phyloP scores from a whole-genome alignment of 768 basidiomycete genomes.

The Rhizopogon rudus region DNA sequence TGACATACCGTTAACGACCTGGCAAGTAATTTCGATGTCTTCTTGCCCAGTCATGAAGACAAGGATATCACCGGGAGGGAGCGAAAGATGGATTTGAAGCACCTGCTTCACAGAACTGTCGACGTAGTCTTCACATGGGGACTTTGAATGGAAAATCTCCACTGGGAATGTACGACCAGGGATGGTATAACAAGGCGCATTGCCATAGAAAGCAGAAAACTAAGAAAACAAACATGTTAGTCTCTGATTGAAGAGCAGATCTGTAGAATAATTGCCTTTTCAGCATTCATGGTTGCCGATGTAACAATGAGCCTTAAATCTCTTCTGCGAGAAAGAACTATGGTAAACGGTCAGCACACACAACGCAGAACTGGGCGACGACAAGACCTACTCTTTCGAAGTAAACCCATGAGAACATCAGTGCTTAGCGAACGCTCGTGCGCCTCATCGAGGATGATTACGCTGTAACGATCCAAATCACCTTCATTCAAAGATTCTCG shows the following conservation, averaged over 20 bases:
- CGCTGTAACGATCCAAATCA: conserved; percentile 94
- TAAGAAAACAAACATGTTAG: conserved; percentile 23
- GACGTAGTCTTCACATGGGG: conserved; percentile 98
- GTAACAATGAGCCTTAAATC: conserved; percentile 97
- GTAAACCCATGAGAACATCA: conserved; percentile 95
- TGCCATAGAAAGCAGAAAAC: conserved; percentile 96
- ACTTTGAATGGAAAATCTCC: conserved; percentile 93
- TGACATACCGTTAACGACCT: conserved; percentile 77
- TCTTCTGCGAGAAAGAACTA: conserved; percentile 82
- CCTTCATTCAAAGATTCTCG: conserved; percentile 98
- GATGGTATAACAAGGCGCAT: conserved; percentile 93
- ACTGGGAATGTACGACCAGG: conserved; percentile 96
- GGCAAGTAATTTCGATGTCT: conserved; percentile 96
- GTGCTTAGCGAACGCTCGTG: conserved; percentile 97
- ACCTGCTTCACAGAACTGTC: conserved; percentile 98
- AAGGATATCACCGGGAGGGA: conserved; percentile 89
- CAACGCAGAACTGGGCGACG: neutral
- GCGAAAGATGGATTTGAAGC: conserved; percentile 90
- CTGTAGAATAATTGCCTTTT: conserved; percentile 60
- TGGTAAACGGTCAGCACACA: conserved; percentile 3
- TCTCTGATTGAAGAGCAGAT: neutral
- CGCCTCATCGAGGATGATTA: conserved; percentile 98
- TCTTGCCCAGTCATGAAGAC: conserved; percentile 99
- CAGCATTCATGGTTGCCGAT: conserved; percentile 99
- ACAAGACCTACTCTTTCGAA: conserved; percentile 73